Percentiles rank a stretch among this genome's conserved stretches.
phyloP scores from a whole-genome alignment of 2,329 filamentous ascomycete species.

The Penicillium sclerotigenum region DNA sequence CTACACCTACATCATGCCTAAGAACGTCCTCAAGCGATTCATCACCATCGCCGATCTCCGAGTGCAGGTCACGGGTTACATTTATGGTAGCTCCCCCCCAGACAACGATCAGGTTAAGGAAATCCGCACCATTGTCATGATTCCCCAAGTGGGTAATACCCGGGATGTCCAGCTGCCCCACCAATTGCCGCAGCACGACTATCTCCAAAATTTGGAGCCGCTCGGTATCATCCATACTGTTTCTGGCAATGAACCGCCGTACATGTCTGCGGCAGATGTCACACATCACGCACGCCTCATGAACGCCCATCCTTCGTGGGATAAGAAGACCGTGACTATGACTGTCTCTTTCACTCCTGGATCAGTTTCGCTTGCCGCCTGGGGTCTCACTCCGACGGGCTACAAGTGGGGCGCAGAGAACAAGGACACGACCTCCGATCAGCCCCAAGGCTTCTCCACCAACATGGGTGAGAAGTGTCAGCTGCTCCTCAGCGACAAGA shows the following conservation, averaged over 20 bases:
- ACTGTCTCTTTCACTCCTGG: conserved; percentile 95
- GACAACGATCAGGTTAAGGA: conserved; percentile 98
- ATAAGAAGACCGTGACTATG: conserved; percentile 90
- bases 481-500: conserved; percentile 85
- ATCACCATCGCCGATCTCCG: conserved; percentile 95
- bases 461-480: conserved; percentile 95
- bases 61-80: conserved; percentile 91
- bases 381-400: conserved; percentile 84
- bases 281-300: conserved; percentile 91
- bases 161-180: conserved; percentile 89
- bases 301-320: conserved; percentile 74
- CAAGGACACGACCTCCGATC: conserved; percentile 86
- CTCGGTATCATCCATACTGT: conserved; percentile 94
- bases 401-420: conserved; percentile 98
- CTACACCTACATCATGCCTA: conserved; percentile 96
- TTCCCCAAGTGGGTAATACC: conserved; percentile 91
- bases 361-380: conserved; percentile 89
- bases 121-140: conserved; percentile 92
- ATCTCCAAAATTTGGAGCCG: conserved; percentile 80
- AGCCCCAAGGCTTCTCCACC: conserved; percentile 89
- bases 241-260: conserved; percentile 89
- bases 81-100: conserved; percentile 87
- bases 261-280: conserved; percentile 94
- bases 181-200: conserved; percentile 86
- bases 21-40: conserved; percentile 97